Evolutionary conservation across 2,329 filamentous ascomycete species (phyloP).

Genomic region (Elsinoe necatrix): DNA sequence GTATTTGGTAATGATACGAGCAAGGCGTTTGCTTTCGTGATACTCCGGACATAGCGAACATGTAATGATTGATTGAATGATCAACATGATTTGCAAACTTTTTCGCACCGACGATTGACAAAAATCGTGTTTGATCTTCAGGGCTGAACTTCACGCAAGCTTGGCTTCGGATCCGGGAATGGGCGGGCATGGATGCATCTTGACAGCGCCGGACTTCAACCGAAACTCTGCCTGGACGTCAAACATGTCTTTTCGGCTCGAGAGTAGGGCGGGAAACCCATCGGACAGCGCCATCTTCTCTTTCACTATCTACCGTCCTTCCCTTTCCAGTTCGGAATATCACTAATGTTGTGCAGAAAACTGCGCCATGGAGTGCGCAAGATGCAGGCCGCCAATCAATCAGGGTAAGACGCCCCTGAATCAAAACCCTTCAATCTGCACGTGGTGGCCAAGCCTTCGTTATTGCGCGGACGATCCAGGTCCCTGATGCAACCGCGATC

Average conservation of each 20-base stretch:
- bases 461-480: not conserved
- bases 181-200: not conserved
- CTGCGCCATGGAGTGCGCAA: not conserved
- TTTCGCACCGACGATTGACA: not conserved
- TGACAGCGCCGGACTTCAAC: not conserved
- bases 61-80: not conserved
- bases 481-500: not conserved
- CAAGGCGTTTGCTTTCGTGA: not conserved
- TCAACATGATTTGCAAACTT: not conserved
- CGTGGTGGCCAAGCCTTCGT: not conserved
- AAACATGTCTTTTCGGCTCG: not conserved
- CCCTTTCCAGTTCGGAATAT: not conserved
- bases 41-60: not conserved
- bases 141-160: not conserved
- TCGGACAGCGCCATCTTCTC: not conserved
- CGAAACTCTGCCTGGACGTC: not conserved
- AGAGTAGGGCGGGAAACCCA: not conserved
- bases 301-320: not conserved
- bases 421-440: not conserved
- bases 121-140: constrained; percentile 3
- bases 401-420: not conserved
- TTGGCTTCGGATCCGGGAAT: not conserved
- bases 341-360: not conserved
- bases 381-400: not conserved
- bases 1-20: not conserved